phyloP scores from a whole-genome alignment of 129 eudicot species.

The Lonicera japonica region DNA sequence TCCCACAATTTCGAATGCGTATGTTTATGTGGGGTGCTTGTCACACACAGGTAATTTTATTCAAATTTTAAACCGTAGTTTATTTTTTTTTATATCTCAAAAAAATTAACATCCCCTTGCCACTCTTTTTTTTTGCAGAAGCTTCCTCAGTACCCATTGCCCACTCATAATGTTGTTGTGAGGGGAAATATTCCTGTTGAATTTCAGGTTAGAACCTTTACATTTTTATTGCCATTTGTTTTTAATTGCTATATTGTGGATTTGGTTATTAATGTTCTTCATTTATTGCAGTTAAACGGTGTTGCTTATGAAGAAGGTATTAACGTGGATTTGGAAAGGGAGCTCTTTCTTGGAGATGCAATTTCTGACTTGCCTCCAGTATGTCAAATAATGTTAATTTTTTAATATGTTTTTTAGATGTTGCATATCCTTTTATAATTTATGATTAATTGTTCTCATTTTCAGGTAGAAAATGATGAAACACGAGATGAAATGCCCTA shows the following conservation, averaged over 20 bases:
- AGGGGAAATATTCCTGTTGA: constrained; percentile 63
- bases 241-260: background rate
- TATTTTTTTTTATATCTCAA: background rate
- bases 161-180: constrained; percentile 67
- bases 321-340: constrained; percentile 28
- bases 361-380: constrained; percentile 78
- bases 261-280: too few relatives aligned
- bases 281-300: constrained; percentile 36
- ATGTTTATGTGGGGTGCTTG: constrained; percentile 90
- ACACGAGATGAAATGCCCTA: constrained; percentile 53
- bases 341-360: constrained; percentile 53
- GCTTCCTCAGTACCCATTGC: constrained; percentile 78
- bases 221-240: background rate
- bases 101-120: background rate
- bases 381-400: background rate
- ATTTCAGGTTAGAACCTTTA: constrained; percentile 48
- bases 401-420: background rate
- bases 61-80: too few relatives aligned
- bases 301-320: constrained; percentile 54
- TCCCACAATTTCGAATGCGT: constrained; percentile 81
- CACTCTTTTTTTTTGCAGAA: constrained; percentile 30
- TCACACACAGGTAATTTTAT: constrained; percentile 42
- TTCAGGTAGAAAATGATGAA: constrained; percentile 57
- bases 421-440: too few relatives aligned
- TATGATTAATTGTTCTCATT: background rate